Evolutionary conservation across 441 rosid species (phyloP).

Genomic region (Euphorbia schlechtendalii): DNA sequence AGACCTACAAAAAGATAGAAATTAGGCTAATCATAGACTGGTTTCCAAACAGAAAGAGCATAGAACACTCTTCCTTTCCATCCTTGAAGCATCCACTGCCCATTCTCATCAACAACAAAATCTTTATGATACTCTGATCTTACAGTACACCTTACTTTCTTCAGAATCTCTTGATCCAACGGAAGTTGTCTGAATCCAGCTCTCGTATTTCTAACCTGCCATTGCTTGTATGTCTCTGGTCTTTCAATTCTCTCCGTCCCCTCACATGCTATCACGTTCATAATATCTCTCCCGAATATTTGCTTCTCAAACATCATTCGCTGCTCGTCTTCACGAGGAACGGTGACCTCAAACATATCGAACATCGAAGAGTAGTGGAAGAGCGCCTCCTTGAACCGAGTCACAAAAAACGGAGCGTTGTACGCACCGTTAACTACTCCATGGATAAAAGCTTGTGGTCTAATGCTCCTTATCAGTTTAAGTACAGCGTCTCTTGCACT

Average conservation of each 20-base stretch:
- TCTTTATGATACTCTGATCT: slow-evolving; percentile 34
- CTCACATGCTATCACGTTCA: slow-evolving; percentile 54
- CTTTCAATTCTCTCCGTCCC: slow-evolving; percentile 51
- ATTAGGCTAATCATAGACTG: slow-evolving; percentile 10
- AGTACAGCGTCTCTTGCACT: slow-evolving; percentile 65
- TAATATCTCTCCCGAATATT: slow-evolving; percentile 34
- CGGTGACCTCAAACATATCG: slow-evolving; percentile 35
- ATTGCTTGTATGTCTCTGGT: too few relatives aligned
- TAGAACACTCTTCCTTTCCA: slow-evolving; percentile 82
- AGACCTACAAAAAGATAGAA: too few relatives aligned
- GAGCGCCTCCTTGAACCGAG: slow-evolving; percentile 47
- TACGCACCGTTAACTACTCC: slow-evolving; percentile 42
- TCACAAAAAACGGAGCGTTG: slow-evolving; percentile 41
- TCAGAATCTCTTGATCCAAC: slow-evolving; percentile 37
- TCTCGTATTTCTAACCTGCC: slow-evolving; percentile 54
- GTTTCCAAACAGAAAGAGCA: slow-evolving; percentile 60
- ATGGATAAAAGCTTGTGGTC: slow-evolving; percentile 56
- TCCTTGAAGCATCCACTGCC: slow-evolving; percentile 80
- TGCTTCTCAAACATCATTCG: slow-evolving; percentile 47
- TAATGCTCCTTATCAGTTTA: slow-evolving; percentile 51
- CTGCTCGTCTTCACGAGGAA: slow-evolving; percentile 33
- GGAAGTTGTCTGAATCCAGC: slow-evolving; percentile 70
- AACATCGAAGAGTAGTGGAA: slow-evolving; percentile 48
- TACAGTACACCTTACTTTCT: slow-evolving; percentile 35
- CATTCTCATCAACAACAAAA: slow-evolving; percentile 56